Evolutionary conservation across 176 grass and related monocot genomes (phyloP).

Genomic region (Pontederia paniculata): DNA sequence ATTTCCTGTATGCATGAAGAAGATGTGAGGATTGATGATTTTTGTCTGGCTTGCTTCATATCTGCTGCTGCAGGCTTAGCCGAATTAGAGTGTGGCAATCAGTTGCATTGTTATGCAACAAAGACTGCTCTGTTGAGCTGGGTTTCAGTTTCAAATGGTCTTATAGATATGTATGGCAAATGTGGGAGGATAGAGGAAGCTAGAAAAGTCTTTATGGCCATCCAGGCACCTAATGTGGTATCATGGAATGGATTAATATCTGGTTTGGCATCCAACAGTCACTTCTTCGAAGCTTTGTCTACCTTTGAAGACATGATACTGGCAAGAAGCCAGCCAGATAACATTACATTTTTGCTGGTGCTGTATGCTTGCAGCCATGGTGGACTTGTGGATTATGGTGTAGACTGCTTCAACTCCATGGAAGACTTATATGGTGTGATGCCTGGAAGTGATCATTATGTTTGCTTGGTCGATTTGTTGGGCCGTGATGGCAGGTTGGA

Average conservation of each 20-base stretch:
- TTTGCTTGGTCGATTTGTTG: conserved; percentile 57
- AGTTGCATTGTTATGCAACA: conserved; percentile 52
- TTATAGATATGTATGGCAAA: conserved; percentile 81
- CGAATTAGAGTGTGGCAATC: conserved; percentile 30
- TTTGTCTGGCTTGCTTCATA: conserved; percentile 58
- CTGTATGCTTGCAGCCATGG: conserved; percentile 40
- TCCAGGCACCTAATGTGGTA: conserved; percentile 48
- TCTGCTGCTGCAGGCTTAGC: conserved; percentile 42
- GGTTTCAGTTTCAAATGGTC: conserved; percentile 62
- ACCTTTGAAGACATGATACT: conserved; percentile 80
- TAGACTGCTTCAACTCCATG: conserved; percentile 62
- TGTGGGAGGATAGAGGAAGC: conserved; percentile 54
- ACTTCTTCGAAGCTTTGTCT: conserved; percentile 39
- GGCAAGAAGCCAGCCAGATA: conserved; percentile 41
- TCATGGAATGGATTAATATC: conserved; percentile 67
- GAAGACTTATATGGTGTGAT: conserved; percentile 31
- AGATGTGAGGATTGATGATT: conserved; percentile 42
- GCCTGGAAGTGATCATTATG: conserved; percentile 55
- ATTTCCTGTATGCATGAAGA: conserved; percentile 41
- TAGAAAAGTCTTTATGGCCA: conserved; percentile 32
- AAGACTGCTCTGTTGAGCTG: conserved; percentile 44
- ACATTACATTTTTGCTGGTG: conserved; percentile 49
- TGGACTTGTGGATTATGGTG: conserved; percentile 43
- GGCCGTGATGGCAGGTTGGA: conserved; percentile 45
- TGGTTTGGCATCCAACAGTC: conserved; percentile 26